A percentile compares a stretch with the other conserved stretches of the same genome.
Conservation (phyloP, 164 flowering plant genomes). For the Aristolochia fimbriata region DNA sequence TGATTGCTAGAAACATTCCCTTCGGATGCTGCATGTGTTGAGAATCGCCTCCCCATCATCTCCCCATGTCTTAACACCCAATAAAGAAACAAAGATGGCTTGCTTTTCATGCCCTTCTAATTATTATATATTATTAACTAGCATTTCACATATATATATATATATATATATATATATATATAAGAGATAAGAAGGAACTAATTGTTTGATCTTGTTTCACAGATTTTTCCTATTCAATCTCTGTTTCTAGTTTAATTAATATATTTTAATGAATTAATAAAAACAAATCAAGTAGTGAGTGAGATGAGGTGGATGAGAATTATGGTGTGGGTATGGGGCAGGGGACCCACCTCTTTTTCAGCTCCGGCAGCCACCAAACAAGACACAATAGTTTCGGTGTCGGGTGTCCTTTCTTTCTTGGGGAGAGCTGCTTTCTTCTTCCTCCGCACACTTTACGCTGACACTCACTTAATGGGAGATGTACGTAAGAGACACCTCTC, state of each 20-base stretch:
- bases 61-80: constrained; percentile 21
- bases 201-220: no score
- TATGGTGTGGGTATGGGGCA: constrained; percentile 21
- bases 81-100: constrained; percentile 8
- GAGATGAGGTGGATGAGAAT: constrained; percentile 31
- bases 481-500: no score
- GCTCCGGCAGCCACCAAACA: constrained; percentile 56
- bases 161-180: no score
- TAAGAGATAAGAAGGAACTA: no score
- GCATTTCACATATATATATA: no score
- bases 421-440: background rate
- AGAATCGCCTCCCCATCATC: constrained; percentile 40
- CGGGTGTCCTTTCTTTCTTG: constrained; percentile 17
- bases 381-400: constrained; percentile 33
- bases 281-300: background rate
- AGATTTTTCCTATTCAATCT: no score
- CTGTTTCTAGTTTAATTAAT: no score
- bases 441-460: background rate
- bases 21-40: constrained; percentile 43
- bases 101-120: constrained; percentile 4
- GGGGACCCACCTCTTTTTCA: constrained; percentile 22
- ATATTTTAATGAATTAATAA: background rate
- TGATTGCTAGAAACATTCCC: constrained; percentile 44
- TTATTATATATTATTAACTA: constrained; percentile 5
- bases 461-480: background rate